Evolutionary conservation across 169 alveolate genomes (phyloP), one percentile per base, ranked within the genome.

Genomic region (Plasmodium knowlesi): DNA sequence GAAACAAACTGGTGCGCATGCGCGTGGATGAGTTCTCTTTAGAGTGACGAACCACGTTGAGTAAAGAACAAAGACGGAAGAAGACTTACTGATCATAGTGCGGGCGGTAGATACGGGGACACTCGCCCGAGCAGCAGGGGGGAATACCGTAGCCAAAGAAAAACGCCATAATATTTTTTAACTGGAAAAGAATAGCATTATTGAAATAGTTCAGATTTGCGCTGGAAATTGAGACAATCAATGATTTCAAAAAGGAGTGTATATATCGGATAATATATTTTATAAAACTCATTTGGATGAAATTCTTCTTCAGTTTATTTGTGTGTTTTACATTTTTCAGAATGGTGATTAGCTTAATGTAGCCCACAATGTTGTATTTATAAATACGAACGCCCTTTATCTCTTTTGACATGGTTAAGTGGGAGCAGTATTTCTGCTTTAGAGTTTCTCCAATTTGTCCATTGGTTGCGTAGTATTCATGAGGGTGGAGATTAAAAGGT

Each of bases 121-220:
- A 32, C 6, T 22, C 12, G 19, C 76, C 70, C 14, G 79, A 32
- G 39, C 61, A 72, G 61, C 83, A 91, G 25, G 95, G 95, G 1
- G 95, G 95, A 25, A 91, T 91, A 10, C 95, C 95, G 41, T 91
- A 82, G 3, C 95, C 95, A 71, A 46, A 91, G 12, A 91, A 91
- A 82, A 91, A 91, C 1, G 83, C 61, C 46, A 91, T 34, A 32
- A 91, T 91, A 82, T 91, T 91, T 34, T 54, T 72, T 22, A 91
- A 43, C 22, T 91, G 86, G 54, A 43, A 37, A 70, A 91, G 39
- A 12, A 81, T 91, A 50, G 92, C 46, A 82, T 91, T 91, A 41
- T 82, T 80, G 72, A 34, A 91, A 71, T 71, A 91, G 22, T 91
- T 91, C 9, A 71, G 74, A 82, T 91, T 91, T 32, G 30, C 28